Conservation (phyloP, 1,139 yeast species). For the Ogataea hybrid region DNA sequence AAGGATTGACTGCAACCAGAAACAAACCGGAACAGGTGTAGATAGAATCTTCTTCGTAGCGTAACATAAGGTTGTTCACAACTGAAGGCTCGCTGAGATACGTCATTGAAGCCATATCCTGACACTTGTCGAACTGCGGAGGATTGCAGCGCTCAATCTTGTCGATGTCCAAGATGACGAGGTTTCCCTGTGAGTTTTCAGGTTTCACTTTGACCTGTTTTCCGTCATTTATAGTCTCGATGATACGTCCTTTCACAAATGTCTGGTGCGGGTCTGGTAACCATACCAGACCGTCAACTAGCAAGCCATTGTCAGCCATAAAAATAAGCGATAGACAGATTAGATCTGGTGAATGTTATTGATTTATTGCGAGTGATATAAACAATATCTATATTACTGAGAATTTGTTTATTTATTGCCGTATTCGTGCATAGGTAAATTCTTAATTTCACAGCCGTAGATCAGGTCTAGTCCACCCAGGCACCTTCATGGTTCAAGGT, state of each 20-base stretch:
- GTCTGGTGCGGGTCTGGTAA: constrained; percentile 65
- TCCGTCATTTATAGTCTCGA: constrained; percentile 48
- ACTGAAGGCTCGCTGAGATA: constrained; percentile 95
- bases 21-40: constrained; percentile 82
- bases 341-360: not conserved
- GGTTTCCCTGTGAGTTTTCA: constrained; percentile 40
- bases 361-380: constrained; percentile 12
- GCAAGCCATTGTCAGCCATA: constrained; percentile 10
- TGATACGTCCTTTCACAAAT: constrained; percentile 68
- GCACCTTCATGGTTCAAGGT: not conserved
- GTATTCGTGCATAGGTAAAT: constrained; percentile 1
- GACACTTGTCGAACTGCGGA: constrained; percentile 84
- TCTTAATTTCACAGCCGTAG: constrained; percentile 5
- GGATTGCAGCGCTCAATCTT: constrained; percentile 77
- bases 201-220: constrained; percentile 52
- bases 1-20: constrained; percentile 94
- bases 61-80: constrained; percentile 69
- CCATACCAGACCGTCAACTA: constrained; percentile 57
- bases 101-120: constrained; percentile 95
- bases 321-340: not conserved
- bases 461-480: not conserved
- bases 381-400: constrained; percentile 9
- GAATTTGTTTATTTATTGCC: constrained; percentile 13
- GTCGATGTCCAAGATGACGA: constrained; percentile 39
- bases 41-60: constrained; percentile 77